A percentile compares a stretch with the other conserved stretches of the same genome.
phyloP scores from a whole-genome alignment of 163 green algal genomes.

The Coccomyxa subellipsoidea region DNA sequence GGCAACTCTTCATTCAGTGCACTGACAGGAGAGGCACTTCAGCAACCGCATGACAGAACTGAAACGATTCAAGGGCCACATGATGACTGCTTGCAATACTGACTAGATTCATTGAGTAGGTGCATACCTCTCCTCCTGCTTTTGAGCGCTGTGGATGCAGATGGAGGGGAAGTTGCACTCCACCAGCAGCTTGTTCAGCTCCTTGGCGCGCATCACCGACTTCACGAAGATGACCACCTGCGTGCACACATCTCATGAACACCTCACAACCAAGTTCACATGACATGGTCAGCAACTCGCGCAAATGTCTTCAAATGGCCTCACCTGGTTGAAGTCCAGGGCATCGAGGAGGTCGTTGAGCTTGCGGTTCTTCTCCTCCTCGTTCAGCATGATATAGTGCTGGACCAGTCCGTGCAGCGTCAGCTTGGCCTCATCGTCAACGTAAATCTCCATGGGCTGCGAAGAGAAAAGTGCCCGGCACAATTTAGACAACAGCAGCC shows the following conservation, averaged over 20 bases:
- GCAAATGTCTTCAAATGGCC: neutral
- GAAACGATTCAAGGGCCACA: no score
- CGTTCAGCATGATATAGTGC: slow-evolving; percentile 94
- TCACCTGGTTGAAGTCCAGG: slow-evolving; percentile 98
- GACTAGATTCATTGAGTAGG: no score
- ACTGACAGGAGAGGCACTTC: neutral
- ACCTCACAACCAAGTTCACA: no score
- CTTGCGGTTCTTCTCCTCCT: slow-evolving; percentile 98
- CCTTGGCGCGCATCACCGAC: slow-evolving; percentile 80
- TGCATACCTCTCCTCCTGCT: slow-evolving; percentile 67
- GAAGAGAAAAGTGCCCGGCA: neutral
- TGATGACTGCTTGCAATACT: no score
- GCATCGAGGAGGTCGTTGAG: slow-evolving; percentile 98
- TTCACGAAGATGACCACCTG: slow-evolving; percentile 99
- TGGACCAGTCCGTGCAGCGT: slow-evolving; percentile 99
- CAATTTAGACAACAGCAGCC: neutral
- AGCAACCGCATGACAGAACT: no score
- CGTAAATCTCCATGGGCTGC: slow-evolving; percentile 98
- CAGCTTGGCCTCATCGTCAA: slow-evolving; percentile 99
- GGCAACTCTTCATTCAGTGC: neutral
- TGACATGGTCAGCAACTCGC: no score
- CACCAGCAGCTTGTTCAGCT: slow-evolving; percentile 91
- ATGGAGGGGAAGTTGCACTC: slow-evolving; percentile 98
- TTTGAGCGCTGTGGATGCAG: slow-evolving; percentile 79
- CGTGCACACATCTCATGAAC: no score